These are phyloP conservation scores for Cladophialophora exuberans DNA, from an alignment of 2,329 filamentous ascomycete species.

Conservation along the genomic window DNA sequence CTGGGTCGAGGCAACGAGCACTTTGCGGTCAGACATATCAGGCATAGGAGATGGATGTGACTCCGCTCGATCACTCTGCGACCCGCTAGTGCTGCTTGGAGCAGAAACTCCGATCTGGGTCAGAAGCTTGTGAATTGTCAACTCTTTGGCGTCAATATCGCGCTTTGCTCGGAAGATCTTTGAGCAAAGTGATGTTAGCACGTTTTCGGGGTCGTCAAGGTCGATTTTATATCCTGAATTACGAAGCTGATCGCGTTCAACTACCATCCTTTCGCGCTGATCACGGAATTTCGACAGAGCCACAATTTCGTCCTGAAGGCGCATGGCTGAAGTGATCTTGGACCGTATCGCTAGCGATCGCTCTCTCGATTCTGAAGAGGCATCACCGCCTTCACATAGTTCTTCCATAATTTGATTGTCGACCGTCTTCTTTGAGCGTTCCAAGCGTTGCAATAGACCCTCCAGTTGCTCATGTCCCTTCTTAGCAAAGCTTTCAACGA, in stretches of 20 bases:
- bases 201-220: constrained; percentile 25
- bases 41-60: not conserved
- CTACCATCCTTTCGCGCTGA: constrained; percentile 27
- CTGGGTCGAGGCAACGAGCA: constrained; percentile 34
- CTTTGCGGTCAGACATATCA: constrained; percentile 13
- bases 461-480: constrained; percentile 20
- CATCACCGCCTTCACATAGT: constrained; percentile 30
- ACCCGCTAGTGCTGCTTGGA: constrained; percentile 1
- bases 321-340: constrained; percentile 42
- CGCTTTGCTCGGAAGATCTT: constrained; percentile 24
- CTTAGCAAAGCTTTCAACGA: constrained; percentile 22
- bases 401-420: constrained; percentile 30
- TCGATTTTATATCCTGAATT: constrained; percentile 24
- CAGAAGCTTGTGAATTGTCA: constrained; percentile 18
- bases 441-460: constrained; percentile 26
- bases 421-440: constrained; percentile 24
- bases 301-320: constrained; percentile 37
- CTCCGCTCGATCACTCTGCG: not conserved
- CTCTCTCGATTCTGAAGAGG: constrained; percentile 24
- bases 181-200: constrained; percentile 18
- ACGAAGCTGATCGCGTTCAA: constrained; percentile 39
- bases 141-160: constrained; percentile 24
- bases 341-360: constrained; percentile 35
- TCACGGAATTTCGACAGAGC: constrained; percentile 26
- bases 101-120: constrained; percentile 25